These are phyloP conservation scores for Picea sitchensis DNA, from an alignment of 75 land plant species.

Conservation along the genomic window DNA sequence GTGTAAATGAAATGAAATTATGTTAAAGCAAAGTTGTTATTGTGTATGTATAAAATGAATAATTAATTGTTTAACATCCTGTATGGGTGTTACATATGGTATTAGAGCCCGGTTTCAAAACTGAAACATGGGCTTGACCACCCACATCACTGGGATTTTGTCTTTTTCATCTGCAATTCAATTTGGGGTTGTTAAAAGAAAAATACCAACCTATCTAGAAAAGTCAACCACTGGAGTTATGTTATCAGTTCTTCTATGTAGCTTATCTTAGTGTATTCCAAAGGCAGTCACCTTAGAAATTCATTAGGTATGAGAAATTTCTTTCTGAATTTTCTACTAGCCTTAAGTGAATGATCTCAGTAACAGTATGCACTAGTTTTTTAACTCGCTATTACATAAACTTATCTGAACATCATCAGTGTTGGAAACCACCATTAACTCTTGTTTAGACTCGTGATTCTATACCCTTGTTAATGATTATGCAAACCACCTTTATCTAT, in stretches of 20 bases:
- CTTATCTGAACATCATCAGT: neutral
- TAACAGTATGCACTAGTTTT: neutral
- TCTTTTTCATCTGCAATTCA: too few species aligned
- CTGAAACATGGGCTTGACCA: too few species aligned
- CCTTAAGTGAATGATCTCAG: neutral
- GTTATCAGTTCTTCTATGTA: neutral
- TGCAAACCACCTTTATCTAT: neutral
- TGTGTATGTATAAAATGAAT: too few species aligned
- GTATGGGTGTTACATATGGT: too few species aligned
- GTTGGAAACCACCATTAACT: neutral
- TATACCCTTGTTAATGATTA: neutral
- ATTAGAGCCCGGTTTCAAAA: too few species aligned
- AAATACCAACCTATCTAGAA: neutral
- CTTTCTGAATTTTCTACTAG: neutral
- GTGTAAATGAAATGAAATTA: too few species aligned
- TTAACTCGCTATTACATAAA: neutral
- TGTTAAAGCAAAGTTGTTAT: too few species aligned
- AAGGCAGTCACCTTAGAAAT: neutral
- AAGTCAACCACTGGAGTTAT: neutral
- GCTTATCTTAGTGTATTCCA: neutral
- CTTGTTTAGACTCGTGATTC: neutral
- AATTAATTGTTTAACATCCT: too few species aligned
- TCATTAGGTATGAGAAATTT: neutral
- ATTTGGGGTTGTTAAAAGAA: too few species aligned
- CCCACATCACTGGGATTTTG: too few species aligned